Percentiles rank a stretch among this genome's conserved stretches.
Evolutionary conservation across 2,329 filamentous ascomycete genomes (phyloP).

Genomic region (Cylindrodendrum hubeiense): DNA sequence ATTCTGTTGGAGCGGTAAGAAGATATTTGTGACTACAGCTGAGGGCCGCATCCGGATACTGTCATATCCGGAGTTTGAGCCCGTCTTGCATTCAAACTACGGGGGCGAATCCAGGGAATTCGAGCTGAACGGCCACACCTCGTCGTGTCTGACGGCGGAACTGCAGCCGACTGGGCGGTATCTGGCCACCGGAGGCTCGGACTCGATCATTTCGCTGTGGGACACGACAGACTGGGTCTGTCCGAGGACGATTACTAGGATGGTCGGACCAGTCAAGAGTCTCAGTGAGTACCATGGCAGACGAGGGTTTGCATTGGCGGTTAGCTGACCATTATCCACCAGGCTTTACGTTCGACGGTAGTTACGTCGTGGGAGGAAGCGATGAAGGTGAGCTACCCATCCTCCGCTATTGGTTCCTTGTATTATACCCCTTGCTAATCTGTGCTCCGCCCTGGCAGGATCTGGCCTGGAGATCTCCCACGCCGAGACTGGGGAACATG

Average conservation of each 20-base stretch:
- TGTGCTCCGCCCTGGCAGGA: constrained; percentile 50
- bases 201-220: constrained; percentile 82
- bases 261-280: constrained; percentile 77
- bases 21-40: constrained; percentile 77
- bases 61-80: constrained; percentile 73
- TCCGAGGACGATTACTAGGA: constrained; percentile 76
- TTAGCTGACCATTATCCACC: constrained; percentile 25
- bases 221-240: constrained; percentile 84
- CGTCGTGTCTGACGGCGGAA: constrained; percentile 75
- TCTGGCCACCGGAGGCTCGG: constrained; percentile 80
- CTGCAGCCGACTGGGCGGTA: constrained; percentile 79
- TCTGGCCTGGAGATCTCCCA: constrained; percentile 77
- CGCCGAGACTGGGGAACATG: constrained; percentile 78
- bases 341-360: constrained; percentile 85
- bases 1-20: constrained; percentile 80
- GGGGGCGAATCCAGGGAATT: constrained; percentile 65
- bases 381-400: constrained; percentile 70
- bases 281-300: constrained; percentile 63
- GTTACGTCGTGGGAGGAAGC: constrained; percentile 79
- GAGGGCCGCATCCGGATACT: constrained; percentile 80
- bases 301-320: neutral
- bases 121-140: constrained; percentile 78
- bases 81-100: constrained; percentile 63
- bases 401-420: neutral
- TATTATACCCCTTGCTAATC: neutral